Evolutionary conservation across 1,139 yeast species (phyloP).

Genomic region (Blastobotrys illinoisensis): DNA sequence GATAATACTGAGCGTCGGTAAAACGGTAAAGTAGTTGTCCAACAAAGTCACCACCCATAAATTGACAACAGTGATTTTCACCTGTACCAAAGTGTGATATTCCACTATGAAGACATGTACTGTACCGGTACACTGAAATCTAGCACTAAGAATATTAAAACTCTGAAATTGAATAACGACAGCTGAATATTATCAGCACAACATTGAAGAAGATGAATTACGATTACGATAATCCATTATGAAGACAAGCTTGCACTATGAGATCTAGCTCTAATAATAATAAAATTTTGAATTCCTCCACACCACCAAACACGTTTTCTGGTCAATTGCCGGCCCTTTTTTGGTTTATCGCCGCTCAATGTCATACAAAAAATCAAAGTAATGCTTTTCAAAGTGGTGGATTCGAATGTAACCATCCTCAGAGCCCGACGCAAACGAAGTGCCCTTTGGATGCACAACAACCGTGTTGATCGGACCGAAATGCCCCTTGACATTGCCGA

Average conservation of each 20-base stretch:
- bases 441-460: slow-evolving; percentile 92
- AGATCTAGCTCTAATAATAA: neutral
- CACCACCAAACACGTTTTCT: neutral
- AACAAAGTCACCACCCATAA: too few species aligned
- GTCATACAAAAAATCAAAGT: slow-evolving; percentile 88
- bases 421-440: slow-evolving; percentile 92
- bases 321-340: too few species aligned
- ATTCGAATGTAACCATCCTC: slow-evolving; percentile 97
- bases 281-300: neutral
- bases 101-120: too few species aligned
- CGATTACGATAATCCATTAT: neutral
- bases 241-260: neutral
- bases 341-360: slow-evolving; percentile 54
- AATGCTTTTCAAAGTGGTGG: slow-evolving; percentile 87
- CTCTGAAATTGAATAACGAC: too few species aligned
- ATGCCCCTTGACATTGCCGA: slow-evolving; percentile 97
- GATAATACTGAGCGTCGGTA: too few species aligned
- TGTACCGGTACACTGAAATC: too few species aligned
- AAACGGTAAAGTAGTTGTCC: too few species aligned
- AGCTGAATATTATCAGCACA: too few species aligned
- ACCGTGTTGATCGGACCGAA: slow-evolving; percentile 96
- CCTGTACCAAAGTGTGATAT: too few species aligned
- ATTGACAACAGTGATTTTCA: too few species aligned
- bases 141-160: too few species aligned
- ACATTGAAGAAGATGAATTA: too few species aligned